phyloP scores from a whole-genome alignment of 306 rosid species.

The Prunus davidiana region DNA sequence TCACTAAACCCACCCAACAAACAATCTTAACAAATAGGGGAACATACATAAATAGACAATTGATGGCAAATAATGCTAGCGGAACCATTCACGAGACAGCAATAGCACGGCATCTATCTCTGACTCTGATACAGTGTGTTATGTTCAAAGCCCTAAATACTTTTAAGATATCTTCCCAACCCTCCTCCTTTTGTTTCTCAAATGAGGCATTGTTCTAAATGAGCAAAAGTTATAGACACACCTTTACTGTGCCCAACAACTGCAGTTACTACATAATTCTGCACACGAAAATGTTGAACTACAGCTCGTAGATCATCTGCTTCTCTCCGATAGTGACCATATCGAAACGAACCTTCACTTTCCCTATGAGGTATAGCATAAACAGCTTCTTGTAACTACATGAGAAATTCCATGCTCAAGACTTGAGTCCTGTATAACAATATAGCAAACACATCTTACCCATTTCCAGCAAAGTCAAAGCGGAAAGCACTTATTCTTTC shows the following conservation, averaged over 20 bases:
- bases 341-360: conserved; percentile 82
- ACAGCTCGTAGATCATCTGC: conserved; percentile 71
- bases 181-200: conserved; percentile 15
- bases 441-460: conserved; percentile 43
- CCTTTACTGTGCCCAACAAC: conserved; percentile 94
- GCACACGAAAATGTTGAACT: conserved; percentile 54
- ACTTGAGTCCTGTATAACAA: not conserved
- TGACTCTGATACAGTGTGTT: not conserved
- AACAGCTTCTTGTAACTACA: not conserved
- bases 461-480: conserved; percentile 91
- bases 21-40: not conserved
- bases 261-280: conserved; percentile 46
- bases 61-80: not conserved
- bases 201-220: not conserved
- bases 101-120: not conserved
- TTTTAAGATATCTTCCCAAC: not conserved
- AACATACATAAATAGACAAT: not conserved
- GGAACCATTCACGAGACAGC: not conserved
- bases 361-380: conserved; percentile 49
- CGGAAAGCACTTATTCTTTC: conserved; percentile 64
- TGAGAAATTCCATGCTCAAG: not conserved
- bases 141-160: too few species aligned
- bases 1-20: not conserved
- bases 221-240: conserved; percentile 26
- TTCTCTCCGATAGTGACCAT: conserved; percentile 84